A percentile compares a stretch with the other conserved stretches of the same genome.
phyloP scores from a whole-genome alignment of 768 basidiomycete genomes.

The Nevesoporus exiguus region DNA sequence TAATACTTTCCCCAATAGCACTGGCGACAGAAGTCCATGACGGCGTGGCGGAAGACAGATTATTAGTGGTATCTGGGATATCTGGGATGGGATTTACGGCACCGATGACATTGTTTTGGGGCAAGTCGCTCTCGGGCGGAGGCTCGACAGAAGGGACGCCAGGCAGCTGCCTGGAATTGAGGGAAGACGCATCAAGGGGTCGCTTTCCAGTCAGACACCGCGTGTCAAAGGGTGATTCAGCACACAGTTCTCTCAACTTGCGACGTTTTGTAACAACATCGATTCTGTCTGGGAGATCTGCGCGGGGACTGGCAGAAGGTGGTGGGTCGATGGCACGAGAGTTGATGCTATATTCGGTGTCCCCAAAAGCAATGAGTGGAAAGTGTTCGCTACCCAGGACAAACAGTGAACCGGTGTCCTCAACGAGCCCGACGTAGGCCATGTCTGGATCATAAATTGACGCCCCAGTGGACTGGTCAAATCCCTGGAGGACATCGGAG shows the following conservation, averaged over 20 bases:
- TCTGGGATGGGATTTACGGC: conserved; percentile 14
- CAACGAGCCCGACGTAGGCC: conserved; percentile 80
- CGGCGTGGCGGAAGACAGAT: conserved; percentile 11
- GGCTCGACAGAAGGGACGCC: conserved; percentile 44
- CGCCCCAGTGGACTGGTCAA: conserved; percentile 32
- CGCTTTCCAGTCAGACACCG: conserved; percentile 65
- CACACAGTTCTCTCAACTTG: conserved; percentile 41
- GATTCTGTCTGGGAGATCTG: conserved; percentile 39
- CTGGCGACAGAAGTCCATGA: conserved; percentile 16
- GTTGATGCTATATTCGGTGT: conserved; percentile 36
- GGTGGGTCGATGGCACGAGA: conserved; percentile 35
- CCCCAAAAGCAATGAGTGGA: conserved; percentile 77
- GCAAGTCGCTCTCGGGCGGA: conserved; percentile 24
- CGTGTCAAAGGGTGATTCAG: conserved; percentile 40
- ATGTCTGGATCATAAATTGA: conserved; percentile 47
- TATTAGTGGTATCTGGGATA: conserved; percentile 16
- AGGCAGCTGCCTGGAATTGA: conserved; percentile 58
- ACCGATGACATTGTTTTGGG: conserved; percentile 9
- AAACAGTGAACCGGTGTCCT: conserved; percentile 69
- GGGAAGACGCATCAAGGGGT: conserved; percentile 44
- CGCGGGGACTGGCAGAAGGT: conserved; percentile 27
- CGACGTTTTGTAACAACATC: conserved; percentile 45
- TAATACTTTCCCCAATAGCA: conserved; percentile 13
- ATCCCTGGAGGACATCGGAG: conserved; percentile 61
- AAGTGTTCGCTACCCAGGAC: conserved; percentile 81